Evolutionary conservation across 139 green algal genomes (phyloP).

Genomic region (Medakamo hakoo): DNA sequence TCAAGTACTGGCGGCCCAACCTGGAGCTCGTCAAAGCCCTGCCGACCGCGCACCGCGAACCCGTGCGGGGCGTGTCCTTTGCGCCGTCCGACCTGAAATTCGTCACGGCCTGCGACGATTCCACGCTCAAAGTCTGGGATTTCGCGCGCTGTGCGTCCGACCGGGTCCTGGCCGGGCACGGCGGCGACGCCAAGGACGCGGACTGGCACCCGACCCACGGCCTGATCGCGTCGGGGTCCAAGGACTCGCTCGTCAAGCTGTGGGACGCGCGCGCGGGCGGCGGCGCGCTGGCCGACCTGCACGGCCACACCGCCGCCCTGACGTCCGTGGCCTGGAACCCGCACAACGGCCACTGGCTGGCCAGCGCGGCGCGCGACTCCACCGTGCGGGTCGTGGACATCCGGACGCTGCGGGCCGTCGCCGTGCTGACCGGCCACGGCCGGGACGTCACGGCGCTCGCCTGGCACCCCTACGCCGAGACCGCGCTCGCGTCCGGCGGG

Average conservation of each 20-base stretch:
- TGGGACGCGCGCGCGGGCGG: constrained; percentile 59
- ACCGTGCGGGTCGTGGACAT: constrained; percentile 62
- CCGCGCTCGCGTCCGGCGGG: constrained; percentile 51
- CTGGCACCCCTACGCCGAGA: constrained; percentile 82
- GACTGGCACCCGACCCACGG: constrained; percentile 78
- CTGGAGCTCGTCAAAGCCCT: constrained; percentile 39
- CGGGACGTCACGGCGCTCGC: constrained; percentile 50
- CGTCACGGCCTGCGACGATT: constrained; percentile 67
- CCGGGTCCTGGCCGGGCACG: constrained; percentile 53
- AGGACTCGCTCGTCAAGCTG: constrained; percentile 83
- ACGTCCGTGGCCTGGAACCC: constrained; percentile 59
- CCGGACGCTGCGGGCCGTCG: constrained; percentile 45
- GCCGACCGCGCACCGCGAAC: constrained; percentile 51
- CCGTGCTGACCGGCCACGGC: constrained; percentile 51
- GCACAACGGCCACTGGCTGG: constrained; percentile 71
- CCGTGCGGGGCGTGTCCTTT: constrained; percentile 40
- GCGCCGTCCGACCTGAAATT: constrained; percentile 75
- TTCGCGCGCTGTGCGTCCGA: constrained; percentile 36
- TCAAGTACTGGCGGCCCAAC: constrained; percentile 63
- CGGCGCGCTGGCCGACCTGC: constrained; percentile 40
- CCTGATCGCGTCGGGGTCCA: constrained; percentile 55
- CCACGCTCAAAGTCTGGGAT: constrained; percentile 64
- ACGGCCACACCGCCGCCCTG: constrained; percentile 72
- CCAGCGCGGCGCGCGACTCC: constrained; percentile 54
- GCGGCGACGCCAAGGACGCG: constrained; percentile 75